Conservation (phyloP, 306 rosid genomes). For the Hylodesmum podocarpum region DNA sequence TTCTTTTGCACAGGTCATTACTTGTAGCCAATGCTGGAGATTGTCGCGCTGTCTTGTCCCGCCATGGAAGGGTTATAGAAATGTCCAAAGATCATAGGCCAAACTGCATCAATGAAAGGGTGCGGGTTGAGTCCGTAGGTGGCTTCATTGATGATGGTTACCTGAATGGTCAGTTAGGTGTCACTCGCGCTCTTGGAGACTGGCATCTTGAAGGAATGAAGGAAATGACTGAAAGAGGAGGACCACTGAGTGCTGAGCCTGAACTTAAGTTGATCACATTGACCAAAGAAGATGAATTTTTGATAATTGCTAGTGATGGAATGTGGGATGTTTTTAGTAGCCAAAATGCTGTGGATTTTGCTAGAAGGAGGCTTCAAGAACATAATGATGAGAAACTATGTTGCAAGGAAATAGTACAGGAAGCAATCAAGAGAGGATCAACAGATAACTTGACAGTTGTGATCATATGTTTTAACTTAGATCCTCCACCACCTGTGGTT, state of each 20-base stretch:
- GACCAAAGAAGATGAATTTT: slow-evolving; percentile 77
- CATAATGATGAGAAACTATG: slow-evolving; percentile 87
- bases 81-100: slow-evolving; percentile 92
- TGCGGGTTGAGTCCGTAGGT: slow-evolving; percentile 70
- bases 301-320: slow-evolving; percentile 92
- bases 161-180: slow-evolving; percentile 73
- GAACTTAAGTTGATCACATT: slow-evolving; percentile 70
- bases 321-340: slow-evolving; percentile 86
- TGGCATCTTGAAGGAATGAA: slow-evolving; percentile 99
- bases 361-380: slow-evolving; percentile 74
- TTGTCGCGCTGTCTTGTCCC: slow-evolving; percentile 87
- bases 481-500: slow-evolving; percentile 67
- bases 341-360: slow-evolving; percentile 83
- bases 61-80: slow-evolving; percentile 61
- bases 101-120: slow-evolving; percentile 62
- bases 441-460: slow-evolving; percentile 80
- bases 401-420: slow-evolving; percentile 77
- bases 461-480: slow-evolving; percentile 74
- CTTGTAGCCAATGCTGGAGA: slow-evolving; percentile 98
- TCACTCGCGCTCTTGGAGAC: slow-evolving; percentile 88
- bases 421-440: slow-evolving; percentile 75
- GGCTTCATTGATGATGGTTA: slow-evolving; percentile 70
- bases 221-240: slow-evolving; percentile 56
- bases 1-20: slow-evolving; percentile 60
- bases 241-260: slow-evolving; percentile 92